Percentiles rank a stretch among this genome's conserved stretches.
These are phyloP conservation scores for Vitis labrusca DNA, from an alignment of 164 flowering plant species.

Conservation along the genomic window DNA sequence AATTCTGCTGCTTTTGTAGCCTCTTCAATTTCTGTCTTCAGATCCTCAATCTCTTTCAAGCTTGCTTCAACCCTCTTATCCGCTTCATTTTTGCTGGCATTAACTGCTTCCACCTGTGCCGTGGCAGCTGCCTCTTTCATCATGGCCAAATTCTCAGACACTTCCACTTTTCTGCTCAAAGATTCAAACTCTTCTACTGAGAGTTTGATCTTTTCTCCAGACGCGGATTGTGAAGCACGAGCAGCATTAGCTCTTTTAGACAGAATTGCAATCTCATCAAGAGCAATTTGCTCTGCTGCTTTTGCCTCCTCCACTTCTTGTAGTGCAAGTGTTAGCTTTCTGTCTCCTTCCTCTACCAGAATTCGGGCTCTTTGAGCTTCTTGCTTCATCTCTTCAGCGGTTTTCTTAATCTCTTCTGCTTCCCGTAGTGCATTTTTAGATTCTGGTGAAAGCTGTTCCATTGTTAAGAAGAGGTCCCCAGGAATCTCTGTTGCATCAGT, in stretches of 20 bases:
- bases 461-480: background rate
- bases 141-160: slow-evolving; percentile 23
- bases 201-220: slow-evolving; percentile 27
- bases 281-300: slow-evolving; percentile 36
- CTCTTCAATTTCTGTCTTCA: slow-evolving; percentile 32
- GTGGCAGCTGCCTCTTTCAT: slow-evolving; percentile 30
- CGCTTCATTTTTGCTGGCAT: slow-evolving; percentile 23
- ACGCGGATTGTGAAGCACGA: slow-evolving; percentile 6
- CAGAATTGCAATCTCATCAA: slow-evolving; percentile 25
- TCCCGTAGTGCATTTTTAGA: slow-evolving; percentile 22
- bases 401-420: slow-evolving; percentile 30
- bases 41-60: slow-evolving; percentile 38
- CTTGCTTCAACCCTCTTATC: slow-evolving; percentile 28
- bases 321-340: slow-evolving; percentile 26
- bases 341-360: slow-evolving; percentile 23
- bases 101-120: slow-evolving; percentile 38
- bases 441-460: slow-evolving; percentile 28
- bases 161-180: slow-evolving; percentile 31
- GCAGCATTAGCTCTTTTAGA: slow-evolving; percentile 9
- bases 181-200: slow-evolving; percentile 38
- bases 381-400: slow-evolving; percentile 14
- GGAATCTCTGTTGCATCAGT: slow-evolving; percentile 5
- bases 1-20: slow-evolving; percentile 48
- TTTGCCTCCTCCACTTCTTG: slow-evolving; percentile 42
- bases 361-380: slow-evolving; percentile 28